Percentiles rank a stretch among this genome's conserved stretches.
These are phyloP conservation scores for Glarea lozoyensis DNA, from an alignment of 495 filamentous ascomycete genomes.

Conservation along the genomic window DNA sequence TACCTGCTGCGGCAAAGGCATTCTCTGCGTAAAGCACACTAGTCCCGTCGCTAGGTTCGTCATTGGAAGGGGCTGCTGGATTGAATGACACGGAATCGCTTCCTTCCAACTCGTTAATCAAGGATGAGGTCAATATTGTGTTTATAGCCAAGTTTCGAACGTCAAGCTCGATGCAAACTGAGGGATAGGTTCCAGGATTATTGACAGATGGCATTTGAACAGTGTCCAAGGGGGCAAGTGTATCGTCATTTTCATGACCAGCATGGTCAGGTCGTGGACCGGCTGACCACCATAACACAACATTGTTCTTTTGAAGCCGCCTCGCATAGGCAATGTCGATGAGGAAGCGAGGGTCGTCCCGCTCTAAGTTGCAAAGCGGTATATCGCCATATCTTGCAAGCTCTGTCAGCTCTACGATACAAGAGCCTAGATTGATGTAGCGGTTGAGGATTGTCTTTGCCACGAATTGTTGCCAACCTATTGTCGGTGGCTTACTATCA, in stretches of 20 bases:
- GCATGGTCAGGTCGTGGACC: slow-evolving; percentile 86
- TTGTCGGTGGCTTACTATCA: slow-evolving; percentile 78
- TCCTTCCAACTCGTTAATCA: slow-evolving; percentile 96
- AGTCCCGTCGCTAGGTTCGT: slow-evolving; percentile 44
- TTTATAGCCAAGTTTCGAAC: slow-evolving; percentile 95
- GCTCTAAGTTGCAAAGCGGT: slow-evolving; percentile 90
- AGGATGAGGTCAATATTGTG: slow-evolving; percentile 88
- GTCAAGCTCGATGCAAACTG: slow-evolving; percentile 93
- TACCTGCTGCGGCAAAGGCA: slow-evolving; percentile 84
- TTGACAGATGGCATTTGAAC: slow-evolving; percentile 93
- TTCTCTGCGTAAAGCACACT: slow-evolving; percentile 80
- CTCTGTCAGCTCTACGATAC: slow-evolving; percentile 80
- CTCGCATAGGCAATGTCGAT: slow-evolving; percentile 95
- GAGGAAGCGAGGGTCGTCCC: slow-evolving; percentile 84
- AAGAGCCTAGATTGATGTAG: slow-evolving; percentile 82
- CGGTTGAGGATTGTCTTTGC: slow-evolving; percentile 78
- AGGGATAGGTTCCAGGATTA: slow-evolving; percentile 83
- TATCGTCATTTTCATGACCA: slow-evolving; percentile 90
- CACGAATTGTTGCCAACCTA: slow-evolving; percentile 90
- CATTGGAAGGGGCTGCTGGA: slow-evolving; percentile 58
- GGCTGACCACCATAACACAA: slow-evolving; percentile 96
- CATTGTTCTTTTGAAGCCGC: slow-evolving; percentile 80
- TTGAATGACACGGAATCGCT: slow-evolving; percentile 73
- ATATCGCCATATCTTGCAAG: slow-evolving; percentile 89
- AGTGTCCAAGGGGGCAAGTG: slow-evolving; percentile 72